Percentiles rank a stretch among this genome's conserved stretches.
Conservation (phyloP, 352 stramenopile genomes). For the Phytopythium oedochilum region DNA sequence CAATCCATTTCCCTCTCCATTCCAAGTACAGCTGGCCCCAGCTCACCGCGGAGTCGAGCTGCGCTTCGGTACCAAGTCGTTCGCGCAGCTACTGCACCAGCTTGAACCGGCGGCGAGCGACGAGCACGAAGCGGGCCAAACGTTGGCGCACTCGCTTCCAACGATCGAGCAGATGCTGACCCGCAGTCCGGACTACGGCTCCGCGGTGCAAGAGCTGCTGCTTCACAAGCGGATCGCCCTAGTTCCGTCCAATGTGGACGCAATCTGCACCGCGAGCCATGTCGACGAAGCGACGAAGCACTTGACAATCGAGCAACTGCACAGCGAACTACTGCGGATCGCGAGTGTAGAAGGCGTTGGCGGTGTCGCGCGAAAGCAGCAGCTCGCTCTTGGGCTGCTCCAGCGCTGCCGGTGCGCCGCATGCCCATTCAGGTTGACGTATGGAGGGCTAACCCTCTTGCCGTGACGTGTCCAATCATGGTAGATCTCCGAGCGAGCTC, state of each 20-base stretch:
- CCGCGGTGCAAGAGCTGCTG: slow-evolving; percentile 42
- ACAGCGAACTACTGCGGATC: slow-evolving; percentile 50
- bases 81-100: slow-evolving; percentile 48
- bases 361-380: slow-evolving; percentile 54
- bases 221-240: slow-evolving; percentile 23
- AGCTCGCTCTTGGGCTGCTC: slow-evolving; percentile 50
- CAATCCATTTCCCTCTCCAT: not conserved
- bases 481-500: slow-evolving; percentile 49
- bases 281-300: not conserved
- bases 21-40: slow-evolving; percentile 43
- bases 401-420: slow-evolving; percentile 34
- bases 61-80: slow-evolving; percentile 61
- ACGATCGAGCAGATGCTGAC: slow-evolving; percentile 28
- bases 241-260: not conserved
- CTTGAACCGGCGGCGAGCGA: slow-evolving; percentile 14
- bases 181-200: slow-evolving; percentile 48
- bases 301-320: slow-evolving; percentile 43
- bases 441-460: not conserved
- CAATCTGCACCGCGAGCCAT: not conserved
- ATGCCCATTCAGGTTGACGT: not conserved
- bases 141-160: not conserved
- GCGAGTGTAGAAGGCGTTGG: slow-evolving; percentile 52
- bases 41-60: slow-evolving; percentile 70
- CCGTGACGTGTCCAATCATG: not conserved
- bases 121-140: not conserved